phyloP scores from a whole-genome alignment of 495 filamentous ascomycete genomes.

The Astrothelium subdiscretum region DNA sequence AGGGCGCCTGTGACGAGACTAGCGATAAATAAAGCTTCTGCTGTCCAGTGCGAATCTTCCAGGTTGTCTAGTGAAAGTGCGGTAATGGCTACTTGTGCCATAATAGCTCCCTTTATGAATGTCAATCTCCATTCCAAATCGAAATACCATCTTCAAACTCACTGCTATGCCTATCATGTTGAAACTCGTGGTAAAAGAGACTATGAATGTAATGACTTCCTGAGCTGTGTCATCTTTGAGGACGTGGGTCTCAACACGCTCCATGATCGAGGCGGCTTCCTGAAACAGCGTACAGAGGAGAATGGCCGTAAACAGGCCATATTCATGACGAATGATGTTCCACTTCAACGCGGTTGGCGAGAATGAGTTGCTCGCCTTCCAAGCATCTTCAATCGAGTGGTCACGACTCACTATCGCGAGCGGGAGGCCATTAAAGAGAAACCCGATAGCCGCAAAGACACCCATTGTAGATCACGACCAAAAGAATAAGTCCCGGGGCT shows the following conservation, averaged over 20 bases:
- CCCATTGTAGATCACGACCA: neutral
- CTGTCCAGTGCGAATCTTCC: slow-evolving; percentile 9
- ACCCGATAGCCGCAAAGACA: neutral
- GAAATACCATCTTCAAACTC: neutral
- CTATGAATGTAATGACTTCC: slow-evolving; percentile 8
- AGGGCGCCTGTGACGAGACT: slow-evolving; percentile 11
- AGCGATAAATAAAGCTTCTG: slow-evolving; percentile 9
- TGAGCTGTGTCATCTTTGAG: slow-evolving; percentile 1
- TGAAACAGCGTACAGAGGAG: neutral
- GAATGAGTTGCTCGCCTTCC: neutral
- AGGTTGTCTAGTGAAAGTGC: slow-evolving; percentile 8
- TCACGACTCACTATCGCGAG: neutral
- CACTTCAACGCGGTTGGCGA: neutral
- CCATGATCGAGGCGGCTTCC: neutral
- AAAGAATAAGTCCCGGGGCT: neutral
- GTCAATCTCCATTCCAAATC: neutral
- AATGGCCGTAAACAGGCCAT: neutral
- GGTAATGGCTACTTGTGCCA: slow-evolving; percentile 14
- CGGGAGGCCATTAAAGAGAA: neutral
- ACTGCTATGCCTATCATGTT: slow-evolving; percentile 14
- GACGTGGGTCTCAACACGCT: slow-evolving; percentile 2
- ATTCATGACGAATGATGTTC: neutral
- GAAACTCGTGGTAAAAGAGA: slow-evolving; percentile 10
- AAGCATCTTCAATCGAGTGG: neutral
- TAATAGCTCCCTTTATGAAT: slow-evolving; percentile 9